These are phyloP conservation scores for Solanum sparsipilum DNA, from an alignment of 257 asterid genomes.

Conservation along the genomic window DNA sequence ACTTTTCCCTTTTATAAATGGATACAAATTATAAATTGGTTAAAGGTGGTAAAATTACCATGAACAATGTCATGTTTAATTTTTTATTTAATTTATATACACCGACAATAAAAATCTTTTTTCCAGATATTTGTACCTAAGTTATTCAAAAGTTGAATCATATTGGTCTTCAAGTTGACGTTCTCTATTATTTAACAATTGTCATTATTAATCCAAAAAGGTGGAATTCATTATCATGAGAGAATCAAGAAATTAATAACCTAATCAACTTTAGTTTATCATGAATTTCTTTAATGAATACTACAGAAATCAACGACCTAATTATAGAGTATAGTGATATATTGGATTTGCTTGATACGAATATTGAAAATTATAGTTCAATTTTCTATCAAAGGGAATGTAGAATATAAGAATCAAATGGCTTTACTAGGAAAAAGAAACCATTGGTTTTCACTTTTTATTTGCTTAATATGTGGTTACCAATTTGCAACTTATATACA, in stretches of 20 bases:
- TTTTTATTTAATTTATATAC: not conserved
- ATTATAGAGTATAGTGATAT: not conserved
- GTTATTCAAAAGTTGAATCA: not conserved
- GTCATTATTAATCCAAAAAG: not conserved
- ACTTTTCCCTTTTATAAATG: not conserved
- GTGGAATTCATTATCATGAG: not conserved
- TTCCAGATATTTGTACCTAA: not conserved
- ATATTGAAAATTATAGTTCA: constrained; percentile 24
- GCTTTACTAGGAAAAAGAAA: not conserved
- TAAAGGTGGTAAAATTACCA: constrained; percentile 9
- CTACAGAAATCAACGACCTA: not conserved
- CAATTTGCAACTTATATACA: not conserved
- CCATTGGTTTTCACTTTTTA: not conserved
- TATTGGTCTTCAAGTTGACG: not conserved
- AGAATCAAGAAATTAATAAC: constrained; percentile 1
- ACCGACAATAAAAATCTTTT: not conserved
- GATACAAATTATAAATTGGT: constrained; percentile 33
- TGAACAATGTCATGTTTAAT: not conserved
- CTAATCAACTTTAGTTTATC: not conserved
- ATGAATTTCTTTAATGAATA: constrained; percentile 12
- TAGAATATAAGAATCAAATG: not conserved
- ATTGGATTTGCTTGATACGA: constrained; percentile 24
- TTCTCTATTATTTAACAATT: not conserved
- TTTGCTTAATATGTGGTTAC: not conserved
- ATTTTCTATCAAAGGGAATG: constrained; percentile 11